Percentiles rank a stretch among this genome's conserved stretches.
These are phyloP conservation scores for Phytophthora agathidicida DNA, from an alignment of 352 stramenopile species.

Conservation along the genomic window DNA sequence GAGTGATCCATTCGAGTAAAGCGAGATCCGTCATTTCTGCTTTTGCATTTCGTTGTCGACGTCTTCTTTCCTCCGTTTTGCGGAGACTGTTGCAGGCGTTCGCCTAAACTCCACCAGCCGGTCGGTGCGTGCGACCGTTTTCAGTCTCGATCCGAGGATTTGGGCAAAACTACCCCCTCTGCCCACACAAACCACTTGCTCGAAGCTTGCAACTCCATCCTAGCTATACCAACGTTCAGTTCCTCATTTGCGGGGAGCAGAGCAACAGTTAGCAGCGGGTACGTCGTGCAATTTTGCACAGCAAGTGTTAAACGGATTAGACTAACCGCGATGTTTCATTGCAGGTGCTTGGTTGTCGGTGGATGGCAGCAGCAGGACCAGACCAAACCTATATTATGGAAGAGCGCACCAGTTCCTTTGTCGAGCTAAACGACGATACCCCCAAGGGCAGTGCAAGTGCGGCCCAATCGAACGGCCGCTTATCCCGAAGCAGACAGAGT, in stretches of 20 bases:
- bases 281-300: background rate
- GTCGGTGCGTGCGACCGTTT: conserved; percentile 33
- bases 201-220: conserved; percentile 2
- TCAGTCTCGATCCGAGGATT: conserved; percentile 18
- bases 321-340: conserved; percentile 6
- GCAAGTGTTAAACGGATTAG: background rate
- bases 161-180: conserved; percentile 15
- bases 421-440: conserved; percentile 47
- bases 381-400: conserved; percentile 47
- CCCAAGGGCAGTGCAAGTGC: conserved; percentile 15
- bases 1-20: conserved; percentile 5
- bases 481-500: conserved; percentile 34
- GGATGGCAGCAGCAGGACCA: conserved; percentile 24
- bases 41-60: conserved; percentile 17
- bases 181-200: conserved; percentile 12
- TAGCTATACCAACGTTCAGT: conserved; percentile 9
- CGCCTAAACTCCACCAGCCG: conserved; percentile 9
- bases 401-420: conserved; percentile 58
- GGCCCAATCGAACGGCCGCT: conserved; percentile 8
- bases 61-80: background rate
- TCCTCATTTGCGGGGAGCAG: conserved; percentile 3
- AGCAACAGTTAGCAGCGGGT: conserved; percentile 2
- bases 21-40: conserved; percentile 15
- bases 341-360: background rate
- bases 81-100: background rate